A percentile compares a stretch with the other conserved stretches of the same genome.
phyloP scores from a whole-genome alignment of 2,329 filamentous ascomycete species.

The Talaromyces sp. region DNA sequence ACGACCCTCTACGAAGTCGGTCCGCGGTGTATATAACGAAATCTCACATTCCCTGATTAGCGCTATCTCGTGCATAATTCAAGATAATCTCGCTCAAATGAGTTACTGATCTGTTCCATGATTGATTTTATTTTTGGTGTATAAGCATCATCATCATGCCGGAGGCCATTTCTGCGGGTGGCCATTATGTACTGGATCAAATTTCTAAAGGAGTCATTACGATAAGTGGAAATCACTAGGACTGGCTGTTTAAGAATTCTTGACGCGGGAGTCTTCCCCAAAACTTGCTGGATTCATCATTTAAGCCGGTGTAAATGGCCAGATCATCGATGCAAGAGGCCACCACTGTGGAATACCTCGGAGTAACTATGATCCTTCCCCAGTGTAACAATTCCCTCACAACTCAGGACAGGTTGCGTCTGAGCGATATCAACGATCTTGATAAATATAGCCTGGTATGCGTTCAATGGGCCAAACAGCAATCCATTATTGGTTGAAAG shows the following conservation, averaged over 20 bases:
- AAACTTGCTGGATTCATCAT: neutral
- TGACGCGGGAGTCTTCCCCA: neutral
- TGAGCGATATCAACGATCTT: neutral
- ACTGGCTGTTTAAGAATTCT: neutral
- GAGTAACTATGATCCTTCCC: slow-evolving; percentile 7
- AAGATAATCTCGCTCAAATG: no score
- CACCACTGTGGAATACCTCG: neutral
- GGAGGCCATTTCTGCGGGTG: neutral
- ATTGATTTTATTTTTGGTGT: no score
- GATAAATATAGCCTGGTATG: neutral
- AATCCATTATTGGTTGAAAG: slow-evolving; percentile 16
- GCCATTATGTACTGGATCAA: neutral
- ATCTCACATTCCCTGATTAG: neutral
- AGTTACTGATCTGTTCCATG: no score
- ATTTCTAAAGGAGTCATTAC: neutral
- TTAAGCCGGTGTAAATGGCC: slow-evolving; percentile 2
- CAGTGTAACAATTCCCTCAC: neutral
- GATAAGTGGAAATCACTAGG: neutral
- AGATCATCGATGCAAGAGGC: slow-evolving; percentile 6
- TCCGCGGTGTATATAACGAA: neutral
- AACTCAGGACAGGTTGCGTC: neutral
- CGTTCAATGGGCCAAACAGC: slow-evolving; percentile 5
- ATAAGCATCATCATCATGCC: slow-evolving; percentile 1
- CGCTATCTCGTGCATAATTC: neutral
- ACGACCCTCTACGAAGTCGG: neutral